Base-by-base conservation (phyloP, 2,329 filamentous ascomycete species). In the Ophiostoma pallidulum region DNA sequence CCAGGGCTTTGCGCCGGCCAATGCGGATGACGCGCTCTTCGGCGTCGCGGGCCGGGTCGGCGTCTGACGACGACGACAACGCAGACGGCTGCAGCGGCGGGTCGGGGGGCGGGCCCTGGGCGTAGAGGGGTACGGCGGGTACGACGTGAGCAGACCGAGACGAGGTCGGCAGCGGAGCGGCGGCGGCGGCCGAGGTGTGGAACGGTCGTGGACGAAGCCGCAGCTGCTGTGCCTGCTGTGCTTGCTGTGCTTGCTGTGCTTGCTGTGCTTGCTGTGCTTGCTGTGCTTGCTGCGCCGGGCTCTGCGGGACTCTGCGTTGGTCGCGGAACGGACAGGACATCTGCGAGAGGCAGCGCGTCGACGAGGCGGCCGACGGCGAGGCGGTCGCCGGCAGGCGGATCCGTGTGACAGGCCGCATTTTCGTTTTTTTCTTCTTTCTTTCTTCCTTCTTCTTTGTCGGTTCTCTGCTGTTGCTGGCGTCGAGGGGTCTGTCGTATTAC, bases 71-170 rank as follows among this genome's bases (percentile, higher is more conserved):
- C 24, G 31, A 33, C 13, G 31, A 14, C 7, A 13, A 33, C 14
- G 31, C 5, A 33, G 31, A 33, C 12, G 76, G 18, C 12, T 19
- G 71, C 20, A 64, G 56, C 1, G 79, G 78, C 1, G 77, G 66
- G 48, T 70, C 66, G 3, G 79, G 78, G 7, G 79, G 78, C 46
- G 79, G 78, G 2, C 78, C 78, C 29, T 74, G 69, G 51, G 74
- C 74, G 53, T 75, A 68, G 53, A 77, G 65, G 37, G 76, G 69
- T 24, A 67, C 67, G 51, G 77, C 73, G 53, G 70, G 66, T 41
- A 74, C 74, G n/a, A 32, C 6, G 9, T 37, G n/a, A n/a, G n/a
- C n/a, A n/a, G n/a, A n/a, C n/a, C n/a, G 48, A 9, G 33, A 12
- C 8, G 38, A 9, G 4, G 42, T 42, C 22, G 48, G 22, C 2